Conservation (phyloP, 345 rosid genomes). For the Eucalyptus cloeziana region DNA sequence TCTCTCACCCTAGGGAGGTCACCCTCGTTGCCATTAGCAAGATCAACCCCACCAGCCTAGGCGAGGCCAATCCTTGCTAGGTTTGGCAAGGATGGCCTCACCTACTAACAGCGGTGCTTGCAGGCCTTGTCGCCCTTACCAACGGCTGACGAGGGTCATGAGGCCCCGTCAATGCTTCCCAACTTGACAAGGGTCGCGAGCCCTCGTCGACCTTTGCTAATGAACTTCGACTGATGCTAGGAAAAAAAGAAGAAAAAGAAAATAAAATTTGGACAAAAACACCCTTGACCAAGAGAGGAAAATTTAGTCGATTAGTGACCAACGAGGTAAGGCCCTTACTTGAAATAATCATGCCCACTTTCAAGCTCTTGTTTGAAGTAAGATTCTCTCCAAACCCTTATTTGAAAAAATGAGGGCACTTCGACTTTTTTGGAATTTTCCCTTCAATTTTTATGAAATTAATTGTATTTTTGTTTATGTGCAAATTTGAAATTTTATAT, state of each 20-base stretch:
- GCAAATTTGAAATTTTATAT: not conserved
- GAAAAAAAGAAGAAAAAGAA: no score
- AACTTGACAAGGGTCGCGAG: fast-evolving
- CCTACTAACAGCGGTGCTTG: fast-evolving
- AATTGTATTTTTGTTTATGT: not conserved
- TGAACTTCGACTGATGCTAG: fast-evolving
- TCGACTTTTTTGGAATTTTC: fast-evolving
- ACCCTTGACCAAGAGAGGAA: fast-evolving
- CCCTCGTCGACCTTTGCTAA: fast-evolving
- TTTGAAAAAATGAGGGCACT: fast-evolving
- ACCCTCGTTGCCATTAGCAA: no score
- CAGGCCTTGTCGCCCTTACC: fast-evolving
- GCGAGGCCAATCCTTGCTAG: fast-evolving
- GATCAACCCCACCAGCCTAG: fast-evolving
- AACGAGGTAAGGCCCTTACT: fast-evolving
- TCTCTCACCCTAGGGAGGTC: fast-evolving
- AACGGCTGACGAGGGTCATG: fast-evolving
- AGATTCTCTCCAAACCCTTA: fast-evolving
- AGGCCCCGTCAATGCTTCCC: fast-evolving
- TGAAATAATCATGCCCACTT: no score
- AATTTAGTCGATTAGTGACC: fast-evolving
- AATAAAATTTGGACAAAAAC: fast-evolving
- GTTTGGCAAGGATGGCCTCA: no score
- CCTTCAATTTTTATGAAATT: not conserved
- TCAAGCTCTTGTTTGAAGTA: fast-evolving